phyloP scores from a whole-genome alignment of 148 eudicot species.

The Silene conica region DNA sequence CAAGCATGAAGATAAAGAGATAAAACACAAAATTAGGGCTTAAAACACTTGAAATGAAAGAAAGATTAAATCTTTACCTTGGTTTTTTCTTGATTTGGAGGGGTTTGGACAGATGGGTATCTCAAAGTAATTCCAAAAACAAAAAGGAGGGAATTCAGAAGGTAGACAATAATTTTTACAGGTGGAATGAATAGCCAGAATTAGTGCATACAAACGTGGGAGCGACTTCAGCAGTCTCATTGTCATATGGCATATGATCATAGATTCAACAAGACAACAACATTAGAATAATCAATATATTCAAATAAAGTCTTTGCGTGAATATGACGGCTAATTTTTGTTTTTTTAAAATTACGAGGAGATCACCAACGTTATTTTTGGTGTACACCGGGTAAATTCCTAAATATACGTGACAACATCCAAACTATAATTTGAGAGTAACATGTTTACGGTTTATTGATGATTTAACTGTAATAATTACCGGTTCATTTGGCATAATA shows the following conservation, averaged over 20 bases:
- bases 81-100: neutral
- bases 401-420: too few species aligned
- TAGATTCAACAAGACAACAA: too few species aligned
- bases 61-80: constrained; percentile 22
- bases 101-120: constrained; percentile 20
- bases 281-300: neutral
- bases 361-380: too few species aligned
- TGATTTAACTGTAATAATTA: too few species aligned
- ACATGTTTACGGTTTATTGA: too few species aligned
- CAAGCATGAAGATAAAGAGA: constrained; percentile 4
- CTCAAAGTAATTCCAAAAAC: constrained; percentile 2
- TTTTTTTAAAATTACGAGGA: too few species aligned
- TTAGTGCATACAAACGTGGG: constrained; percentile 48
- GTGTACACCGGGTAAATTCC: too few species aligned
- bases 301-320: neutral
- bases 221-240: constrained; percentile 27
- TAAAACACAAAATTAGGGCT: neutral
- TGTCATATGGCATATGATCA: neutral
- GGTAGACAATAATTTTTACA: constrained; percentile 6
- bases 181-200: constrained; percentile 29
- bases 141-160: constrained; percentile 4
- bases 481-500: too few species aligned
- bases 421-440: too few species aligned
- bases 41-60: neutral
- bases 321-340: too few species aligned